Conservation (phyloP, 441 rosid species). For the Adansonia grandidieri region DNA sequence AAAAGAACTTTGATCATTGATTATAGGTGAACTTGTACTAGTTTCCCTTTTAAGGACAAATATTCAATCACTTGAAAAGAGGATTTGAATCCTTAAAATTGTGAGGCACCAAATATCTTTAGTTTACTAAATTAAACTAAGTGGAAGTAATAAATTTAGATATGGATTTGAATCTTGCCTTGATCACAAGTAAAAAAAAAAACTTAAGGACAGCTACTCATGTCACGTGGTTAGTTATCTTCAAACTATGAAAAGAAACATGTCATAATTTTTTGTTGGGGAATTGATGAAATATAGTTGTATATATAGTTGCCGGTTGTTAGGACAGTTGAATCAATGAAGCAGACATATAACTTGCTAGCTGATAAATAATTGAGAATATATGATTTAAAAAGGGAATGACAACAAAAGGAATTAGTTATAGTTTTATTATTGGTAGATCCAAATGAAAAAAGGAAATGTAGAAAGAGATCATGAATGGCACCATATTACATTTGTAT, state of each 20-base stretch:
- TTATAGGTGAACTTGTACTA: not conserved
- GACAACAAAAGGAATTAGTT: slow-evolving; percentile 27
- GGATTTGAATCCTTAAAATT: not conserved
- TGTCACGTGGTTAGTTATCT: not conserved
- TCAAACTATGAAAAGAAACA: not conserved
- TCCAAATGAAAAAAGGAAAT: slow-evolving; percentile 17
- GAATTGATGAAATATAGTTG: not conserved
- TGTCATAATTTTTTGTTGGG: not conserved
- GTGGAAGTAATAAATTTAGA: no score
- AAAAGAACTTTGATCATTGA: not conserved
- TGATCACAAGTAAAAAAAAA: not conserved
- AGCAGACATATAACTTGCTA: not conserved
- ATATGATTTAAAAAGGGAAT: slow-evolving; percentile 20
- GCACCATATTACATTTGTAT: not conserved
- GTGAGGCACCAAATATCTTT: not conserved
- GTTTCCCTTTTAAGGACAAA: not conserved
- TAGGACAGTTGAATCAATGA: not conserved
- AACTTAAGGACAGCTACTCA: not conserved
- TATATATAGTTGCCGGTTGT: not conserved
- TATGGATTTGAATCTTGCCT: not conserved
- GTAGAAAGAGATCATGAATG: not conserved
- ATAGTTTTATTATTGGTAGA: not conserved
- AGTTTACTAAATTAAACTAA: no score
- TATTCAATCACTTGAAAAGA: not conserved
- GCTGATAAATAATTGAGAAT: not conserved